phyloP scores from a whole-genome alignment of 129 eudicot genomes.

The Flaveria trinervia region DNA sequence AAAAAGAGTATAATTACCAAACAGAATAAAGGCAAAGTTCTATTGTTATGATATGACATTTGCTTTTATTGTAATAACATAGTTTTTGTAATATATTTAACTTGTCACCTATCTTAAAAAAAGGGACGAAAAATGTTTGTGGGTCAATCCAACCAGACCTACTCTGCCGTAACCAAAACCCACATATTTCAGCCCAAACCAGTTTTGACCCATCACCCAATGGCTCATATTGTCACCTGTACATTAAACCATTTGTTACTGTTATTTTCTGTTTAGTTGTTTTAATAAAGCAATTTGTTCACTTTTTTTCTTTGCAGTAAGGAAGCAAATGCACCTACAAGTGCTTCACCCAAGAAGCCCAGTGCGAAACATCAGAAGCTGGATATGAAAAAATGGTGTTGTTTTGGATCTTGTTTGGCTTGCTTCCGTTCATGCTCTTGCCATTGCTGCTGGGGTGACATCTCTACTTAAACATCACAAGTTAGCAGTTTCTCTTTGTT shows the following conservation, averaged over 20 bases:
- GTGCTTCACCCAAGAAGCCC: constrained; percentile 9
- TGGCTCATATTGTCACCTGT: neutral
- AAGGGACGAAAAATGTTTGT: neutral
- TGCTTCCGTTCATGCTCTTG: constrained; percentile 32
- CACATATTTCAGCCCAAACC: neutral
- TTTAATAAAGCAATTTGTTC: neutral
- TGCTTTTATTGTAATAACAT: neutral
- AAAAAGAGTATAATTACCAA: neutral
- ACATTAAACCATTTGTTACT: constrained; percentile 5
- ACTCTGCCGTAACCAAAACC: neutral
- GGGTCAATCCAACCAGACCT: neutral
- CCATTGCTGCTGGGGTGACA: constrained; percentile 29
- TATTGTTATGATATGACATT: neutral
- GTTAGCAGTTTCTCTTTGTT: constrained; percentile 12
- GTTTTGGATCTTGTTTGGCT: constrained; percentile 1
- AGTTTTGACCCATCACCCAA: constrained; percentile 1
- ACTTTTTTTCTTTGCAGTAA: constrained; percentile 24
- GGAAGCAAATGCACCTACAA: constrained; percentile 24
- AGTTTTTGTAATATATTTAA: neutral
- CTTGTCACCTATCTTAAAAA: neutral
- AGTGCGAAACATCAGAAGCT: neutral
- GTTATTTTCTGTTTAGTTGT: constrained; percentile 4
- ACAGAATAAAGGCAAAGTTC: neutral
- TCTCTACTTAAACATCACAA: constrained; percentile 10
- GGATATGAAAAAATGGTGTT: constrained; percentile 8